A percentile compares a stretch with the other conserved stretches of the same genome.
These are phyloP conservation scores for Meyerozyma elateridarum DNA, from an alignment of 1,139 yeast species.

Conservation along the genomic window DNA sequence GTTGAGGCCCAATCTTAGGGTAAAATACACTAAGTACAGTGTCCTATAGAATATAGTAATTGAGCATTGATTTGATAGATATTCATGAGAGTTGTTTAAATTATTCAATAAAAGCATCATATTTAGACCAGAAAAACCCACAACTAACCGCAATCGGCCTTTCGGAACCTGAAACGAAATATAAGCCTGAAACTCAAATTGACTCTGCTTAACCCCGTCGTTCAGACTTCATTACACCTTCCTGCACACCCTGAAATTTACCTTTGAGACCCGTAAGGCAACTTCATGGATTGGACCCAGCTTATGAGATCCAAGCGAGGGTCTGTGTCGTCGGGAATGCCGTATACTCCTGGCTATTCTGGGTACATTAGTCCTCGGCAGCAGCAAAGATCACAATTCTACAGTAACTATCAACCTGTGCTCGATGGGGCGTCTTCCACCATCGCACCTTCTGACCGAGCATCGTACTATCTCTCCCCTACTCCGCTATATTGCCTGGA, in stretches of 20 bases:
- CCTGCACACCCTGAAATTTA: background rate
- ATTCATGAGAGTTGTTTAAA: no score
- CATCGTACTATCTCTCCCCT: constrained; percentile 55
- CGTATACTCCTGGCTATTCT: background rate
- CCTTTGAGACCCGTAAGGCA: background rate
- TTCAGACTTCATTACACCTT: no score
- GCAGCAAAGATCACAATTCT: constrained; percentile 8
- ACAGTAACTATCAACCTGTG: constrained; percentile 9
- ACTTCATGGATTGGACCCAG: no score
- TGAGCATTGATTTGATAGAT: no score
- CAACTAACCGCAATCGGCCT: no score
- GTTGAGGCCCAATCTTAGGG: constrained; percentile 22
- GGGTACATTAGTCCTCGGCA: constrained; percentile 10
- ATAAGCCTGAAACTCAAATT: no score
- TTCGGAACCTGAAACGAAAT: no score
- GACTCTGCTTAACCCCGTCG: no score
- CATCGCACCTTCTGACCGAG: constrained; percentile 20
- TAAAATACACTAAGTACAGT: no score
- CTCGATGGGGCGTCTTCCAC: background rate
- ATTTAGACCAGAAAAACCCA: no score
- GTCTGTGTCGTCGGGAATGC: constrained; percentile 1
- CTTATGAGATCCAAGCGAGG: constrained; percentile 1
- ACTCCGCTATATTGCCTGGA: constrained; percentile 65
- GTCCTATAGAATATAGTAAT: no score
- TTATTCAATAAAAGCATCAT: no score